Base-by-base conservation (phyloP, 805 yeast species). In the Ogataea philodendri region DNA sequence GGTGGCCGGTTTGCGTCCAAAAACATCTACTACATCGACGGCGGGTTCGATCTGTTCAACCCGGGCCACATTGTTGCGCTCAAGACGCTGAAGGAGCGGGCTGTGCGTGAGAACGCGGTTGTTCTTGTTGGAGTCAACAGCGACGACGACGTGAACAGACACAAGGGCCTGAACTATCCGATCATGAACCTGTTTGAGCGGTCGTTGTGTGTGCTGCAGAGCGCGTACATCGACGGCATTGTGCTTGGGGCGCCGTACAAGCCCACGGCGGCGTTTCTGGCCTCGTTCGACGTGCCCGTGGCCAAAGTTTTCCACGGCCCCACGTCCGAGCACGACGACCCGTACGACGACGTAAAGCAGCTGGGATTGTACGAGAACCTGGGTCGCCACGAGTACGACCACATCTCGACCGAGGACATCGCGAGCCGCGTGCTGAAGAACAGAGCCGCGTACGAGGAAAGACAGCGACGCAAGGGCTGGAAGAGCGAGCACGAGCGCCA, bases 21-120 rank as follows among this genome's bases (percentile, higher is more conserved):
- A 40, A 39, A 33, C 43, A 51, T 70, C 9, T 66, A 66, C 32
- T 86, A 83, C 52, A 70, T 86, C 11, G 83, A 78, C 46, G 97
- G 97, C 9, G 83, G 84, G 1, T 93, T 89, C 64, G 98, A 93
- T 59, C 68, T 93, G 36, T 89, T 93, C 63, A 88, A 87, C 58
- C 88, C 95, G 14, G 97, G 95, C 14, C 97, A 93, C 57, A 85
- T 90, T 39, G 82, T 79, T 47, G 81, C 81, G 7, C 66, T 90
- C 43, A 65, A 72, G 39, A 55, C 65, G 10, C 70, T 82, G 15
- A 55, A 67, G 20, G 59, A 59, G 22, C 46, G 52, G 15, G 73
- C 76, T 0, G 43, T 50, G 4, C 54, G 52, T 10, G 57, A 51
- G 2, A 57, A 60, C 7, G 71, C 75, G 3, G 58, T 63, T 2